Base-by-base conservation (phyloP, 2,329 filamentous ascomycete genomes). In the Metarhizium robertsii region DNA sequence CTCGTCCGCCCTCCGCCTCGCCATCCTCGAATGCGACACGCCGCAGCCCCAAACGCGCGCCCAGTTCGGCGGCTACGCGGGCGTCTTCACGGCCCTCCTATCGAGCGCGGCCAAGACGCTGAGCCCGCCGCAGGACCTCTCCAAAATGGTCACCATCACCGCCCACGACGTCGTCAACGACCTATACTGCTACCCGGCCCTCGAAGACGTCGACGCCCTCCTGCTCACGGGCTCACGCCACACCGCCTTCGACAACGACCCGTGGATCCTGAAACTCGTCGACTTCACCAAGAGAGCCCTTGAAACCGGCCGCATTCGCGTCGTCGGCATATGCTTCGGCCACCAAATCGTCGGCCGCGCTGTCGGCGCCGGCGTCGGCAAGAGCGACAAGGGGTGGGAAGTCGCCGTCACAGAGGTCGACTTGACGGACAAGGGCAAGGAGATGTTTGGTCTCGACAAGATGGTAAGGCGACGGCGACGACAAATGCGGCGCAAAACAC, bases 21-120 rank as follows among this genome's bases (percentile, higher is more conserved):
- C 92, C 50, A 80, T 97, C 62, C 84, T 97, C 62, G 90, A 96
- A 77, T 87, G 88, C 75, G 92, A 96, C 72, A 88, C 82, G 1
- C 90, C 90, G 1, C 76, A 87, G 52, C 79, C 83, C 1, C 71
- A 79, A 47, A 81, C 86, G 42, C 74, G 80, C 54, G 78, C 78
- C 55, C 82, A 82, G 64, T 91, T 87, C 70, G 81, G 83, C 53
- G 78, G 79, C 58, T 96, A 96, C 72, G 82, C 84, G 59, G 85
- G 83, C 59, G 79, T 90, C 57, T 90, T 90, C 71, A 77, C 73
- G 18, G 66, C 77, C 40, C 77, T 90, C 10, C 77, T 90, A 53
- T 65, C 73, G 50, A 70, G 73, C 47, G 79, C 81, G 7, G 81
- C 79, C 48, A 70, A 76, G 6, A 67, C 75, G 0, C 69, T 83